Conservation (phyloP, 345 rosid species). For the Hibiscus mutabilis region DNA sequence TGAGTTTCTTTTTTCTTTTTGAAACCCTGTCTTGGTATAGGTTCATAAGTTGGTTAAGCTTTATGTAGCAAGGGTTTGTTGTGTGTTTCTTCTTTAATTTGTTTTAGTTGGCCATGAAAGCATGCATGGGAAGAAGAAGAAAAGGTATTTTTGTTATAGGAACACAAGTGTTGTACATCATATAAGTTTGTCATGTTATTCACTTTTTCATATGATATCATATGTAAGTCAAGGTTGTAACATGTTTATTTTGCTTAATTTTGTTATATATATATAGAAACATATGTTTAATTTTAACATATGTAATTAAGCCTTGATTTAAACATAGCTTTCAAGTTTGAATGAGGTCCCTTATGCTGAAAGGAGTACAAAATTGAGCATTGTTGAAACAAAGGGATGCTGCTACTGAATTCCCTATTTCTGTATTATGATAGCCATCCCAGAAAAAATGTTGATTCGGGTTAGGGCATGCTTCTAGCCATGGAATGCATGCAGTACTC, state of each 20-base stretch:
- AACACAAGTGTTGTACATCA: constrained; percentile 3
- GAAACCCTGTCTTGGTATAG: constrained; percentile 4
- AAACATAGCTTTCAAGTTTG: background rate
- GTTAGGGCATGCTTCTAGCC: constrained; percentile 21
- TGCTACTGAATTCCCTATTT: constrained; percentile 17
- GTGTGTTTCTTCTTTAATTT: background rate
- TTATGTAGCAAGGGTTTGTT: background rate
- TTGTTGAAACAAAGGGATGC: constrained; percentile 31
- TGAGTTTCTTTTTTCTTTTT: constrained; percentile 2
- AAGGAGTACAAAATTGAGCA: constrained; percentile 30
- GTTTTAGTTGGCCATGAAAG: background rate
- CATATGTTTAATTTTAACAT: too few species aligned
- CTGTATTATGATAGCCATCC: constrained; percentile 42
- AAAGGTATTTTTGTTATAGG: background rate
- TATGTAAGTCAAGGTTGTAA: too few species aligned
- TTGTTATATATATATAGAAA: too few species aligned
- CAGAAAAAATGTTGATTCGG: constrained; percentile 30
- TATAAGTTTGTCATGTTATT: background rate
- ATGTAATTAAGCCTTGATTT: too few species aligned
- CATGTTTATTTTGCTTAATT: too few species aligned
- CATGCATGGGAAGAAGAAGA: constrained; percentile 1
- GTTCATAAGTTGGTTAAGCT: constrained; percentile 6
- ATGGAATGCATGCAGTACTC: constrained; percentile 33
- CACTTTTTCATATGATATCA: too few species aligned
- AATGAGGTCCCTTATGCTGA: constrained; percentile 25